These are phyloP conservation scores for Amorphotheca resinae DNA, from an alignment of 495 filamentous ascomycete species.

Conservation along the genomic window DNA sequence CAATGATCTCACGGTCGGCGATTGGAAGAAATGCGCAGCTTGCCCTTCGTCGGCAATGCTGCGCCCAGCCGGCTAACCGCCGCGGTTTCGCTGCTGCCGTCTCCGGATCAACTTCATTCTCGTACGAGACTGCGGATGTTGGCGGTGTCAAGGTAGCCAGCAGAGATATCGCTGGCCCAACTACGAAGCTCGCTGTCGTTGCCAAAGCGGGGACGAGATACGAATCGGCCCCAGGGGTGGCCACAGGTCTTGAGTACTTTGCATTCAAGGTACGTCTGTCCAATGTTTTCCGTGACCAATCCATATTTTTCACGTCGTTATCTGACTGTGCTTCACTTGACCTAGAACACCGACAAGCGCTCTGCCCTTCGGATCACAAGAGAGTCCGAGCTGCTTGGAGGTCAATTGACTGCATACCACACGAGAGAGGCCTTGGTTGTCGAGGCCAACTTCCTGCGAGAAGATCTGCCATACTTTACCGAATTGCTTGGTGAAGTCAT, in stretches of 20 bases:
- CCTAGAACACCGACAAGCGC: slow-evolving; percentile 71
- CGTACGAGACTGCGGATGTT: slow-evolving; percentile 77
- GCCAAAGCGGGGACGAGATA: slow-evolving; percentile 88
- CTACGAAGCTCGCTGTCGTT: slow-evolving; percentile 79
- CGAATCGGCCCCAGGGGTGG: slow-evolving; percentile 75
- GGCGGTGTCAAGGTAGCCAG: slow-evolving; percentile 82
- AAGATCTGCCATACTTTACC: slow-evolving; percentile 94
- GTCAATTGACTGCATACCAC: slow-evolving; percentile 71
- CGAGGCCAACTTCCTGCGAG: slow-evolving; percentile 83
- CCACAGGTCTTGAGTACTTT: slow-evolving; percentile 81
- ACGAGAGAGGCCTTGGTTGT: slow-evolving; percentile 86
- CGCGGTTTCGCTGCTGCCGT: slow-evolving; percentile 72
- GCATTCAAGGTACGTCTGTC: slow-evolving; percentile 69
- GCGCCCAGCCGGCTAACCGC: slow-evolving; percentile 40
- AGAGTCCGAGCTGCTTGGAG: slow-evolving; percentile 88
- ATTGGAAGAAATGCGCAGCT: slow-evolving; percentile 66
- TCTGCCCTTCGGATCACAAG: slow-evolving; percentile 82
- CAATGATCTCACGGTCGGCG: slow-evolving; percentile 77
- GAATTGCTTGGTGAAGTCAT: slow-evolving; percentile 90
- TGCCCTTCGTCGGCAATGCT: slow-evolving; percentile 55
- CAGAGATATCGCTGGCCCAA: slow-evolving; percentile 76
- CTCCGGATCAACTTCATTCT: slow-evolving; percentile 57
- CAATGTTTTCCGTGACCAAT: neutral
- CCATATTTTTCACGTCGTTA: neutral
- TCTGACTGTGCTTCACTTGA: neutral